Base-by-base conservation (phyloP, 176 grass and related monocot species). In the Oryza nivara region DNA sequence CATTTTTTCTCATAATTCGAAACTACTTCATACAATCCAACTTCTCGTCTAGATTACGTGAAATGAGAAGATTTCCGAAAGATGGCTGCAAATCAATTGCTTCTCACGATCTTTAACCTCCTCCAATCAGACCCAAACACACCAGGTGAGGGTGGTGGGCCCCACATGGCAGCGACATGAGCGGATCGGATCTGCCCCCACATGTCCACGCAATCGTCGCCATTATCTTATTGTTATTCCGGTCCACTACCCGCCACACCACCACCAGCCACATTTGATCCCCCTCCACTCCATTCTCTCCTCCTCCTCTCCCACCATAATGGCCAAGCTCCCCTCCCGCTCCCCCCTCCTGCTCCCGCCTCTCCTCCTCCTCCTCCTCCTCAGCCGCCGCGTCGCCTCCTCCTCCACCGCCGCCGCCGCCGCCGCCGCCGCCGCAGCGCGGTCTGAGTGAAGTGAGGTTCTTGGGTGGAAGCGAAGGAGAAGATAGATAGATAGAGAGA, bases 161-260 rank as follows among this genome's bases (percentile, higher is more conserved):
- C 56, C 20, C 40, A 15, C 73, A 9, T 16, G 9, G 73, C 15
- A 51, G 52, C 73, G 48, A 41, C 47, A 11, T 40, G 54, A 73
- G 36, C 80, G 43, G 79, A 82, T 77, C 73, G 16, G 44, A 30
- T 30, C 28, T 30, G 28, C 28, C 65, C 60, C 70, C 82, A 69
- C 48, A 75, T 85, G 88, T 32, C 4, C 4, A 36, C 40, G 48
- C 52, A 16, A 56, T 56, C 51, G 51, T 56, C 51, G 51, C 9
- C 77, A 85, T 68, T 85, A 82, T 82, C 60, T 40, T 40, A 40
- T 40, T 40, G 7, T 65, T 88, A 92, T 88, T 88, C 78, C 19
- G 30, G 73, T 82, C 69, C 80, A 83, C 84, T 74, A 69, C 45
- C 17, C 63, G 84, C 86, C 72, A 74, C 85, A 58, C 20, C 64